phyloP scores from a whole-genome alignment of 441 rosid species.

The Erysimum cheiri region DNA sequence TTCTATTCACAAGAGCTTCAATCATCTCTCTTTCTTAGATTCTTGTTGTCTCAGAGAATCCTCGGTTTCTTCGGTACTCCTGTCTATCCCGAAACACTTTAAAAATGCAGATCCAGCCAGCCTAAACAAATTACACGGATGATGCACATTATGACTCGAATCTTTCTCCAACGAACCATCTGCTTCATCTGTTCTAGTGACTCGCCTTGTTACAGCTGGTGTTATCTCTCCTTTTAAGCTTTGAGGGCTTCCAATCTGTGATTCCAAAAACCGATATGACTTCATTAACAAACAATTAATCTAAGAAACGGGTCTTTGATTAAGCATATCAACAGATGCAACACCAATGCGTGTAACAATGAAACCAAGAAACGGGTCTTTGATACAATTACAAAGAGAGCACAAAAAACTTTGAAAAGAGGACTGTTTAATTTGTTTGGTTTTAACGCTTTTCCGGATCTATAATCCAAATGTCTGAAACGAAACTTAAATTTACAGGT shows the following conservation, averaged over 20 bases:
- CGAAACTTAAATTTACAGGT: background rate
- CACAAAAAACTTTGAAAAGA: background rate
- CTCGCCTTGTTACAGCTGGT: constrained; percentile 35
- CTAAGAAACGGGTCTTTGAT: background rate
- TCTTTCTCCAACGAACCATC: constrained; percentile 31
- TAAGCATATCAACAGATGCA: background rate
- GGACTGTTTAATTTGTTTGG: background rate
- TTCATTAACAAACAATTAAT: background rate
- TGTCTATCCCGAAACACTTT: constrained; percentile 40
- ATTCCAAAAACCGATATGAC: background rate
- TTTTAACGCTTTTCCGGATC: background rate
- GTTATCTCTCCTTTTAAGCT: constrained; percentile 42
- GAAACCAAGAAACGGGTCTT: background rate
- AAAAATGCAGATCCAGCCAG: constrained; percentile 43
- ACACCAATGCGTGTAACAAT: background rate
- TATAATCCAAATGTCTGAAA: background rate
- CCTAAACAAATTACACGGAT: constrained; percentile 44
- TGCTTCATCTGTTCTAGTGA: constrained; percentile 22
- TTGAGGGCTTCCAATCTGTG: constrained; percentile 36
- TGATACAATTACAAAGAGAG: background rate
- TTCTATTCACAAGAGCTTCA: constrained; percentile 31
- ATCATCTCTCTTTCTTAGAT: constrained; percentile 44
- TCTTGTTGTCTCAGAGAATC: constrained; percentile 38
- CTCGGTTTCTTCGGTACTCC: constrained; percentile 28
- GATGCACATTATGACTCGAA: constrained; percentile 25